A percentile compares a stretch with the other conserved stretches of the same genome.
phyloP scores from a whole-genome alignment of 768 basidiomycete genomes.

The Ramaria rubella region DNA sequence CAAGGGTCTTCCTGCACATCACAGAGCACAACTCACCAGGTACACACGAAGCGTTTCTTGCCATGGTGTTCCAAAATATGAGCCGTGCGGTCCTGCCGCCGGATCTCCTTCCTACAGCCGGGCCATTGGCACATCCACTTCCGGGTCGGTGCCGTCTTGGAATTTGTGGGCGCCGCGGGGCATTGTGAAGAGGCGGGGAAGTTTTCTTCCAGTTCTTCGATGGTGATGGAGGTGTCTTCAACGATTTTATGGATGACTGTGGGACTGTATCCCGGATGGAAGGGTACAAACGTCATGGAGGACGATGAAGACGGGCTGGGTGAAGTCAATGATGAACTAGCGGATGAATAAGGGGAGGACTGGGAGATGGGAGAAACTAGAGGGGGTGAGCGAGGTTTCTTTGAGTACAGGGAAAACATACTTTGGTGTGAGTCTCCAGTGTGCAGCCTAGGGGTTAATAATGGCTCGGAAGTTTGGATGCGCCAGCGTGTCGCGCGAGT shows the following conservation, averaged over 20 bases:
- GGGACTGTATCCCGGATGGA: not conserved
- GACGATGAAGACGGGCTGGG: not conserved
- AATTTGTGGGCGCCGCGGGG: not conserved
- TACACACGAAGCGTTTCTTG: not conserved
- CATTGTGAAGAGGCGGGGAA: not conserved
- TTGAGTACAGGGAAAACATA: no score
- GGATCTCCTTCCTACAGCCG: not conserved
- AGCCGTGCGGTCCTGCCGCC: not conserved
- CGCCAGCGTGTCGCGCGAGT: no score
- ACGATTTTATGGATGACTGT: not conserved
- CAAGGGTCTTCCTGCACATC: not conserved
- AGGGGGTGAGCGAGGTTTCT: not conserved
- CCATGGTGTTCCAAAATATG: conserved; percentile 3
- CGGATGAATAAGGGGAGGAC: not conserved
- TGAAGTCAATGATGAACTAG: not conserved
- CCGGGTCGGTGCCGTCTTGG: not conserved
- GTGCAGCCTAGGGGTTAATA: no score
- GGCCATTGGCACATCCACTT: not conserved
- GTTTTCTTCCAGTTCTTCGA: not conserved
- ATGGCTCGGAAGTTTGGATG: no score
- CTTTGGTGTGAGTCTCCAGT: no score
- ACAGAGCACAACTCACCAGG: conserved; percentile 1
- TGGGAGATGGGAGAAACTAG: not conserved
- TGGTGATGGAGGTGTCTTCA: not conserved
- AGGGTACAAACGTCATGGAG: not conserved